A percentile compares a stretch with the other conserved stretches of the same genome.
These are phyloP conservation scores for Inga laurina DNA, from an alignment of 306 rosid species.

Conservation along the genomic window DNA sequence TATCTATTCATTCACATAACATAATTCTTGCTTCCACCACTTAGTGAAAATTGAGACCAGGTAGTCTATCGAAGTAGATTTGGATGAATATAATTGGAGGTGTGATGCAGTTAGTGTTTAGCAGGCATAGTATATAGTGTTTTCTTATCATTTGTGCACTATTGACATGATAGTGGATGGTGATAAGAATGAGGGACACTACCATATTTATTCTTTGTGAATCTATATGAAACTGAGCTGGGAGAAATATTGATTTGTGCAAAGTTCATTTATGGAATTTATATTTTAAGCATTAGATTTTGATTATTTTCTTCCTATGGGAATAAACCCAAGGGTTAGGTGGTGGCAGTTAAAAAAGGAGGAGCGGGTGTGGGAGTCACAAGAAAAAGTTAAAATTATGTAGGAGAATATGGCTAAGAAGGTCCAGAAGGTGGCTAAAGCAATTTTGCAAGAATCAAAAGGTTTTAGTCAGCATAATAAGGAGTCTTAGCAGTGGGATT, in stretches of 20 bases:
- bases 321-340: too few relatives aligned
- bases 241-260: neutral
- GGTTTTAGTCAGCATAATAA: too few relatives aligned
- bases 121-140: neutral
- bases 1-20: neutral
- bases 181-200: neutral
- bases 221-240: neutral
- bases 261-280: neutral
- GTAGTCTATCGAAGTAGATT: neutral
- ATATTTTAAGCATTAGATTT: neutral
- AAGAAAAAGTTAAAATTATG: too few relatives aligned
- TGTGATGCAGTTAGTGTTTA: neutral
- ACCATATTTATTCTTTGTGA: too few relatives aligned
- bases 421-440: too few relatives aligned
- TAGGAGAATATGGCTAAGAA: too few relatives aligned
- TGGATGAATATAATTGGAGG: neutral
- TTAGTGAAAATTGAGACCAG: too few relatives aligned
- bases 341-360: too few relatives aligned
- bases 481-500: too few relatives aligned
- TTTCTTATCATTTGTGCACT: neutral
- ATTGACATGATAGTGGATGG: neutral
- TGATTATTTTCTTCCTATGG: neutral
- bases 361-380: too few relatives aligned
- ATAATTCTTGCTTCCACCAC: neutral
- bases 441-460: too few relatives aligned